Evolutionary conservation across 1,139 yeast species (phyloP).

Genomic region (Magnusiomyces tetraspermus): DNA sequence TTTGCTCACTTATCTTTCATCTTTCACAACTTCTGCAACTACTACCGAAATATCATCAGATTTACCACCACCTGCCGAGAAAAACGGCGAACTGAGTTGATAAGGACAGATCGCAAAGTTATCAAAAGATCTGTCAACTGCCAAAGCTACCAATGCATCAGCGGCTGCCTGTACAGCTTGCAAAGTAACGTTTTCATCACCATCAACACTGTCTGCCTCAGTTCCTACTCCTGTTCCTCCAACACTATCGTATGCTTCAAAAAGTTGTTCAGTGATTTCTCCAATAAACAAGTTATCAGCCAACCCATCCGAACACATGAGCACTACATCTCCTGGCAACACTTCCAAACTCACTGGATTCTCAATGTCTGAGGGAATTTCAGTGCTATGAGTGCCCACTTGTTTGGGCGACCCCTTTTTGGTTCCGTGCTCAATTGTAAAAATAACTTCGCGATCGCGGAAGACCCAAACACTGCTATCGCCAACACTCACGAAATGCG

Average conservation of each 20-base stretch:
- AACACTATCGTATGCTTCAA: slow-evolving; percentile 24
- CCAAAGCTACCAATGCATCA: slow-evolving; percentile 12
- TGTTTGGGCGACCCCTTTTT: slow-evolving; percentile 12
- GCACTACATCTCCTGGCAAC: slow-evolving; percentile 57
- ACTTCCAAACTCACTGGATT: slow-evolving; percentile 24
- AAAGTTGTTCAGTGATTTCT: slow-evolving; percentile 52
- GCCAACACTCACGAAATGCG: slow-evolving; percentile 46
- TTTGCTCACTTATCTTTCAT: no score
- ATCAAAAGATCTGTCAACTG: slow-evolving; percentile 18
- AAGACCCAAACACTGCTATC: slow-evolving; percentile 45
- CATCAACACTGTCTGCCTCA: no score
- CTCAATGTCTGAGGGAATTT: slow-evolving; percentile 2
- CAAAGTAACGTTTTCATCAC: no score
- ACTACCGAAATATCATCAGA: slow-evolving; percentile 18
- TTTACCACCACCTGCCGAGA: slow-evolving; percentile 16
- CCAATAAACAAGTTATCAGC: slow-evolving; percentile 72
- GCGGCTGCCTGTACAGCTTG: slow-evolving; percentile 15
- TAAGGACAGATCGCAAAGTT: slow-evolving; percentile 19
- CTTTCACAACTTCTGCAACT: slow-evolving; percentile 9
- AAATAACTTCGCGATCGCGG: slow-evolving; percentile 40
- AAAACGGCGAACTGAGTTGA: slow-evolving; percentile 9
- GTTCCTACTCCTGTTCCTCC: no score
- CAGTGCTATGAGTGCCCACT: slow-evolving; percentile 10
- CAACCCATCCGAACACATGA: slow-evolving; percentile 90
- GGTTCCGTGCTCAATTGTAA: slow-evolving; percentile 32